Evolutionary conservation across 768 basidiomycete genomes (phyloP).

Genomic region (Leccinum boreale): DNA sequence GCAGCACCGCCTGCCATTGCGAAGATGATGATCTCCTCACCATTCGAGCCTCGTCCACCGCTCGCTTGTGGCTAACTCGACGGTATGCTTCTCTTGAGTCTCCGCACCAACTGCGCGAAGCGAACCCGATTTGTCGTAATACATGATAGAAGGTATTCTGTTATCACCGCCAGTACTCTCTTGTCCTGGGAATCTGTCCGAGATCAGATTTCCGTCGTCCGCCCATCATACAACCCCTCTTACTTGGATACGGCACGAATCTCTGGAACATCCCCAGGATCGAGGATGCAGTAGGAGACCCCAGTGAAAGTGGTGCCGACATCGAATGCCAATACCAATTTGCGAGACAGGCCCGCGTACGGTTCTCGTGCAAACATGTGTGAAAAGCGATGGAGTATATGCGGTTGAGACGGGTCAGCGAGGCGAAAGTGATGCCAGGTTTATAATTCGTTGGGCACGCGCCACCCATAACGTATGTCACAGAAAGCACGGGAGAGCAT

Average conservation of each 20-base stretch:
- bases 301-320: conserved; percentile 37
- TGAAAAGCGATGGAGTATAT: not conserved
- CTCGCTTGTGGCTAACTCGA: conserved; percentile 34
- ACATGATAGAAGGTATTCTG: conserved; percentile 43
- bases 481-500: not conserved
- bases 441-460: conserved; percentile 5
- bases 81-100: conserved; percentile 31
- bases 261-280: conserved; percentile 28
- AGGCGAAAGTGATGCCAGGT: not conserved
- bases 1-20: too few species aligned
- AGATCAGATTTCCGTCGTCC: not conserved
- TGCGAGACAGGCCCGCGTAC: conserved; percentile 33
- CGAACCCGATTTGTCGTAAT: conserved; percentile 37
- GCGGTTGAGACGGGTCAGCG: not conserved
- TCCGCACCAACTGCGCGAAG: conserved; percentile 42
- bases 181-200: conserved; percentile 34
- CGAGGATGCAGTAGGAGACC: conserved; percentile 38
- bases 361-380: conserved; percentile 28
- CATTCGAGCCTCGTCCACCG: conserved; percentile 43
- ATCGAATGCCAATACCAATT: conserved; percentile 31
- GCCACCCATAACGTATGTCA: not conserved
- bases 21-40: conserved; percentile 13
- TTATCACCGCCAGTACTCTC: conserved; percentile 35
- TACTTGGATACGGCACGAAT: conserved; percentile 24
- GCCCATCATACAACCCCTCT: not conserved